Base-by-base conservation (phyloP, 768 basidiomycete genomes). In the Pisolithus sp. region DNA sequence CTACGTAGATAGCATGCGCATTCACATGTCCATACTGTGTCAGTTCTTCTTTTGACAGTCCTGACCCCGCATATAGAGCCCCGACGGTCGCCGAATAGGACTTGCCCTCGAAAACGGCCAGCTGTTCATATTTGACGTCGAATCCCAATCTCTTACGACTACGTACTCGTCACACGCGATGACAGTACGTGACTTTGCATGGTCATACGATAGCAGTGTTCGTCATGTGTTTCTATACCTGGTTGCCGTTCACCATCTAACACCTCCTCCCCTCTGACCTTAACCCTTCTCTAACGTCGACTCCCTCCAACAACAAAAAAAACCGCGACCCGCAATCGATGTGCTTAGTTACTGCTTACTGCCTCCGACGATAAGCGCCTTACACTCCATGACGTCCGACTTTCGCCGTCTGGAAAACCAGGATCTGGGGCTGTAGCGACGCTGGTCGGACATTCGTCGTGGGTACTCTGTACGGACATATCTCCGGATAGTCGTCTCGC, bases 291-390 rank as follows among this genome's bases (percentile, higher is more conserved):
- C 0, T n/a, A 4, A 15, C 8, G 36, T 31, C 13, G 17, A 28
- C 31, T 15, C 6, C 15, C 3, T n/a, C n/a, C n/a, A n/a, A n/a
- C n/a, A n/a, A n/a, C n/a, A n/a, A n/a, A n/a, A n/a, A n/a, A 24
- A 3, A 24, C 24, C 23, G 48, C 15, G 34, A 30, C 55, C 40
- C 54, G 39, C 39, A 24, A 41, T 48, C 34, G 2, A 10, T 7
- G 2, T 9, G 10, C 7, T 13, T 12, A 96, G 93, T 77, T 91
- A 48, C 76, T 97, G 3, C 73, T 93, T 48, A 93, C 90, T 40
- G 93, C 87, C 2, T 94, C 92, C 3, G 93, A 97, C 65, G 93
- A 95, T 69, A 92, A 91, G 66, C 82, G 89, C 17, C 83, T 97
- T 53, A 84, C 92, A 49, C 69, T 95, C 45, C 91, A 95, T 66